phyloP scores from a whole-genome alignment of 2,329 filamentous ascomycete species.

The Sordariomycetes sp. region DNA sequence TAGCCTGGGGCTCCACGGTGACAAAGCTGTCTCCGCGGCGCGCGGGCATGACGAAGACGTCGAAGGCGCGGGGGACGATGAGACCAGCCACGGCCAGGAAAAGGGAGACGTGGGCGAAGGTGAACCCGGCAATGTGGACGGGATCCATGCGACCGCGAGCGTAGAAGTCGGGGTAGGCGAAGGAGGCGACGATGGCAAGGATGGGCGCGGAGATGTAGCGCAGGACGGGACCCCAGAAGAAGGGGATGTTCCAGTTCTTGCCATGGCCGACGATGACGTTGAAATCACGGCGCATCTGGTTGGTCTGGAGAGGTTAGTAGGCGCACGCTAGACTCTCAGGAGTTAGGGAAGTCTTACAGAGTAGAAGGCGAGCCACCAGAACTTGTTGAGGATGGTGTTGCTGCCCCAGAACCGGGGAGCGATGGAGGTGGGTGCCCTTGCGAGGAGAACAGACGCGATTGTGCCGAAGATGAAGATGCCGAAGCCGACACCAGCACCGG shows the following conservation, averaged over 20 bases:
- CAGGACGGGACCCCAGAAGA: slow-evolving; percentile 9
- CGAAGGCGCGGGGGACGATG: slow-evolving; percentile 9
- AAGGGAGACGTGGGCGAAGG: slow-evolving; percentile 8
- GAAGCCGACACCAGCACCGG: slow-evolving; percentile 34
- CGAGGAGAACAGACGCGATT: slow-evolving; percentile 20
- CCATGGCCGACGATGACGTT: slow-evolving; percentile 36
- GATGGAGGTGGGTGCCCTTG: slow-evolving; percentile 21
- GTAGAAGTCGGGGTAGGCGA: slow-evolving; percentile 11
- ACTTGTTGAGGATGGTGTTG: slow-evolving; percentile 24
- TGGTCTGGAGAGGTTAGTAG: slow-evolving; percentile 7
- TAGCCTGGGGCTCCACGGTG: slow-evolving; percentile 2
- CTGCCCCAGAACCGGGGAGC: slow-evolving; percentile 30
- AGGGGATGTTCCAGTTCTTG: slow-evolving; percentile 23
- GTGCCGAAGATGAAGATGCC: slow-evolving; percentile 31
- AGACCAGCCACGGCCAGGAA: slow-evolving; percentile 6
- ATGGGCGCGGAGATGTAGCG: slow-evolving; percentile 11
- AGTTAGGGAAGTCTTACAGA: slow-evolving; percentile 30
- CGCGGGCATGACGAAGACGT: slow-evolving; percentile 8
- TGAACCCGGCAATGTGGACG: slow-evolving; percentile 9
- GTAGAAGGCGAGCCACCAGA: slow-evolving; percentile 48
- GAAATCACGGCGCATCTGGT: slow-evolving; percentile 40
- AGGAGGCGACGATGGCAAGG: slow-evolving; percentile 10
- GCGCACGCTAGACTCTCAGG: background rate
- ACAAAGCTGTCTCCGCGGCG: slow-evolving; percentile 1
- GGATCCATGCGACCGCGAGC: slow-evolving; percentile 8